phyloP scores from a whole-genome alignment of 176 grass and related monocot genomes.

The Microstegium vimineum region DNA sequence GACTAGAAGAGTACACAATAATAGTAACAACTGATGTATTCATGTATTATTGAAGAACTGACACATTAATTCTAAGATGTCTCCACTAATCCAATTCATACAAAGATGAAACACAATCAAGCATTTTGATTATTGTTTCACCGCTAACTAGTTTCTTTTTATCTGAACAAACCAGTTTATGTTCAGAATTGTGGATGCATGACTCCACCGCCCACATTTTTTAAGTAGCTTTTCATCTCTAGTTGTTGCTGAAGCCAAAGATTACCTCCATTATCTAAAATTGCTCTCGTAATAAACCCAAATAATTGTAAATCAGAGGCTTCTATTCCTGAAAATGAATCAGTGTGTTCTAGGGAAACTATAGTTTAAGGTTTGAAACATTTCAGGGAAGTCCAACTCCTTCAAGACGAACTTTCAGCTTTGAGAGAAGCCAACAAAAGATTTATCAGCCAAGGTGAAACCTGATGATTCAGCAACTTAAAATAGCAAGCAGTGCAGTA shows the following conservation, averaged over 20 bases:
- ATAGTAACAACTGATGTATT: not conserved
- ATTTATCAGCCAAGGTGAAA: conserved; percentile 4
- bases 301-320: not conserved
- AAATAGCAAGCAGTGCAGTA: conserved; percentile 4
- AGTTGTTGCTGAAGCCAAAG: not conserved
- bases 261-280: not conserved
- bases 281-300: not conserved
- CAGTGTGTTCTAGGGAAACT: not conserved
- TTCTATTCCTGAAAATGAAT: not conserved
- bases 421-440: not conserved
- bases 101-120: not conserved
- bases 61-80: not conserved
- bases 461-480: not conserved
- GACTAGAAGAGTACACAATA: not conserved
- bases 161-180: not conserved
- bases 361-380: not conserved
- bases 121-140: not conserved
- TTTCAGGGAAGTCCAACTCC: not conserved
- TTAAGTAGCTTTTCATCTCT: not conserved
- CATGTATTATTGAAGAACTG: not conserved
- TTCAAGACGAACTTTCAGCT: not conserved
- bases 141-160: not conserved
- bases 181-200: not conserved
- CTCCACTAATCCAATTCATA: not conserved
- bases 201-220: not conserved